A percentile compares a stretch with the other conserved stretches of the same genome.
These are phyloP conservation scores for Morella rubra DNA, from an alignment of 306 rosid genomes.

Conservation along the genomic window DNA sequence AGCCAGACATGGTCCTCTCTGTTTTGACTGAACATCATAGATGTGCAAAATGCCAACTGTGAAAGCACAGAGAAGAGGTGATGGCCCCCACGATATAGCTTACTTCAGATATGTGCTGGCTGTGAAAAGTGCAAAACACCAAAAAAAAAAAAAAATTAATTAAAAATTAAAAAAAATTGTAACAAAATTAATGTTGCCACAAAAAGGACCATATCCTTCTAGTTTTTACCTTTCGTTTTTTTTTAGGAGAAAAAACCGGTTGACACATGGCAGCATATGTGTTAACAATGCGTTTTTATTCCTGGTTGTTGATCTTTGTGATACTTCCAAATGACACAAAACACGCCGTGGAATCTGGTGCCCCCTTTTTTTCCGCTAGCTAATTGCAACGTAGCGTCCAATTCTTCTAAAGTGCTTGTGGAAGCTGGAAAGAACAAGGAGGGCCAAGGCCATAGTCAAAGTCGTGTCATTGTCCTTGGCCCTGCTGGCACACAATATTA, in stretches of 20 bases:
- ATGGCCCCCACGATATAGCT: neutral
- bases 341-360: neutral
- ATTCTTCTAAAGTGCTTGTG: neutral
- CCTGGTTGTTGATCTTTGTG: neutral
- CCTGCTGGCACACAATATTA: neutral
- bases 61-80: neutral
- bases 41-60: neutral
- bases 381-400: neutral
- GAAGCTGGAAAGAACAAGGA: neutral
- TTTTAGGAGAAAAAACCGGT: neutral
- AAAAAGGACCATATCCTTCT: neutral
- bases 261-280: slow-evolving; percentile 6
- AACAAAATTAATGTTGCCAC: too few relatives aligned
- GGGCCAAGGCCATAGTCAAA: neutral
- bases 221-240: too few relatives aligned
- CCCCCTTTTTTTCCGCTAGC: neutral
- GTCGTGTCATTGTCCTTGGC: neutral
- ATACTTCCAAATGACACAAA: neutral
- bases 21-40: neutral
- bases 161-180: too few relatives aligned
- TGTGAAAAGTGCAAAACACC: neutral
- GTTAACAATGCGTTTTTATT: neutral
- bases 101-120: neutral
- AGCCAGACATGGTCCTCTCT: slow-evolving; percentile 5
- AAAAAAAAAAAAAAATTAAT: neutral